A percentile compares a stretch with the other conserved stretches of the same genome.
These are phyloP conservation scores for Waitea zeae DNA, from an alignment of 1,284 basidiomycete species.

Conservation along the genomic window DNA sequence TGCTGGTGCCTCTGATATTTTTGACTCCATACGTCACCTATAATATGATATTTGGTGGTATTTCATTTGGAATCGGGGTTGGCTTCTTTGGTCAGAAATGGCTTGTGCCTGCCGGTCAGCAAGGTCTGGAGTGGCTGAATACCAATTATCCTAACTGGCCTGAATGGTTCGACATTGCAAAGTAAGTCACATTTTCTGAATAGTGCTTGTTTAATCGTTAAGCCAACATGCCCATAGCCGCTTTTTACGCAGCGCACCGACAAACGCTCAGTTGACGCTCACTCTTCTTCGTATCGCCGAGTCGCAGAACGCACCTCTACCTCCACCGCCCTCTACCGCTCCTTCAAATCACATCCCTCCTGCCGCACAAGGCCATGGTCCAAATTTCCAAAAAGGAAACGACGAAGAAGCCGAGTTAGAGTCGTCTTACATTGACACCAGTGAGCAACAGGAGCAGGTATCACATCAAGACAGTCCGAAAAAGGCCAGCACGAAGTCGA, in stretches of 20 bases:
- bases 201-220: too few relatives aligned
- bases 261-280: slow-evolving; percentile 35
- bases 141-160: slow-evolving; percentile 28
- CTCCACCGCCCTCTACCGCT: slow-evolving; percentile 17
- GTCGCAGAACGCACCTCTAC: slow-evolving; percentile 21
- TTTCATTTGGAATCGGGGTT: slow-evolving; percentile 25
- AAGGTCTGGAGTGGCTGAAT: slow-evolving; percentile 19
- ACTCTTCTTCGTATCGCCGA: slow-evolving; percentile 31
- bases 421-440: neutral
- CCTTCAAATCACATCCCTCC: neutral
- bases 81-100: slow-evolving; percentile 33
- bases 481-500: neutral
- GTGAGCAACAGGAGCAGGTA: too few relatives aligned
- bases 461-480: neutral
- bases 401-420: neutral
- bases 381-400: neutral
- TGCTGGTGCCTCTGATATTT: slow-evolving; percentile 15
- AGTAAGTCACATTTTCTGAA: slow-evolving; percentile 17
- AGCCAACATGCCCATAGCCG: slow-evolving; percentile 14
- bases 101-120: slow-evolving; percentile 12
- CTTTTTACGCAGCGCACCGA: slow-evolving; percentile 30
- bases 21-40: slow-evolving; percentile 22
- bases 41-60: slow-evolving; percentile 20
- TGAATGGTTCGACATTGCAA: slow-evolving; percentile 22
- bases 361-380: neutral